Evolutionary conservation across 1,139 yeast genomes (phyloP), one percentile per base, ranked within the genome.

Genomic region (Geotrichum armillariae): DNA sequence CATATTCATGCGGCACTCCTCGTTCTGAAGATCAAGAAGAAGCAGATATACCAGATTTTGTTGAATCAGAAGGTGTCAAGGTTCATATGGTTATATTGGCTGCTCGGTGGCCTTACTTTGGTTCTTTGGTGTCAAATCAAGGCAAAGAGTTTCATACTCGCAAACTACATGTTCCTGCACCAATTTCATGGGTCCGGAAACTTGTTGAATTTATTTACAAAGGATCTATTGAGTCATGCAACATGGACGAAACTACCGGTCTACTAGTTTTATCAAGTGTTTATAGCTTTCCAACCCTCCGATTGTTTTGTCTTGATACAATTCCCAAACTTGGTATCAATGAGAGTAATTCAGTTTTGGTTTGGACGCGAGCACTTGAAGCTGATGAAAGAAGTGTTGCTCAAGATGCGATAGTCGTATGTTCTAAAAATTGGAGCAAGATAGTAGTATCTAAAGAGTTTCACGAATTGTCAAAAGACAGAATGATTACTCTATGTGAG

Each of bases 91-190:
- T 79, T 20, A 71, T 81, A 0, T 61, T 82, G 25, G 60, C 74
- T 23, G 77, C 85, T 2, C 66, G 86, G 47, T 82, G 86, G 86
- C 81, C 82, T 0, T 83, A 80, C 61, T 82, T 82, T 59, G 68
- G 68, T 56, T 66, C 77, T 51, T 59, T 80, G 14, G 66, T 78
- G 22, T 64, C 67, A 17, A 73, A 81, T 49, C 83, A 82, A 0
- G 82, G 82, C 86, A 60, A 65, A 18, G 87, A 82, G 60, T 65
- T 76, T 0, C 64, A 67, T 4, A 63, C 71, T 8, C 67, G 71
- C 47, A 66, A 65, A 38, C 66, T 82, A 67, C 74, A 77, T 55
- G 76, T 82, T n/a, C 83, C 83, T 0, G 86, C 82, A 57, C 80
- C 82, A 0, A 59, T 66, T 12, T 45, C 57, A 0, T 75, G 80